Conservation (phyloP, 2,329 filamentous ascomycete species). For the Didymella pinodella region DNA sequence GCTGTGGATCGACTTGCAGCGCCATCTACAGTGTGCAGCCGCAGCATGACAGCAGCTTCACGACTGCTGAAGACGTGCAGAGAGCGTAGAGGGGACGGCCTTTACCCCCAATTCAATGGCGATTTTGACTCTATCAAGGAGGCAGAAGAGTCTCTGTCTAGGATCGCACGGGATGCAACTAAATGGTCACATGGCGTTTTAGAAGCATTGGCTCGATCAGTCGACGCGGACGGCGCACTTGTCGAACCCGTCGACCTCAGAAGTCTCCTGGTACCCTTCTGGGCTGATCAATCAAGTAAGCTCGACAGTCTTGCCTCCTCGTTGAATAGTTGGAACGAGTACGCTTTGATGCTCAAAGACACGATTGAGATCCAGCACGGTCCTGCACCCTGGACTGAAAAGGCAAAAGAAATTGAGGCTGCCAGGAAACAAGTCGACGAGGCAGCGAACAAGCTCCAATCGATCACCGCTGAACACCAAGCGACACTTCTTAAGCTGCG, state of each 20-base stretch:
- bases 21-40: slow-evolving; percentile 25
- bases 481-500: slow-evolving; percentile 73
- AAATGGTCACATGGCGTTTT: slow-evolving; percentile 17
- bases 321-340: slow-evolving; percentile 70
- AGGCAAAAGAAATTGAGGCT: slow-evolving; percentile 81
- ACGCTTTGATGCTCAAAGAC: slow-evolving; percentile 58
- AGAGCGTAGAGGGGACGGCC: slow-evolving; percentile 32
- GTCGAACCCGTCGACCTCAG: slow-evolving; percentile 14
- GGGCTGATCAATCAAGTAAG: slow-evolving; percentile 14
- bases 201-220: slow-evolving; percentile 11
- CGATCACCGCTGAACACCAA: slow-evolving; percentile 79
- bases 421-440: slow-evolving; percentile 82
- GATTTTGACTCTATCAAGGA: slow-evolving; percentile 33
- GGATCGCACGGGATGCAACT: slow-evolving; percentile 25
- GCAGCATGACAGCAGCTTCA: slow-evolving; percentile 29
- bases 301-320: slow-evolving; percentile 16
- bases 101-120: slow-evolving; percentile 39
- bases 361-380: slow-evolving; percentile 70
- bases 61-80: slow-evolving; percentile 36
- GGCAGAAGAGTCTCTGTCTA: slow-evolving; percentile 30
- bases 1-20: slow-evolving; percentile 29
- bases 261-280: slow-evolving; percentile 16
- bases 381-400: slow-evolving; percentile 81
- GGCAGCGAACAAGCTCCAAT: slow-evolving; percentile 82
- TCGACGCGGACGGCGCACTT: slow-evolving; percentile 16